Evolutionary conservation across 805 yeast genomes (phyloP).

Genomic region (Naumovozyma dairenensis): DNA sequence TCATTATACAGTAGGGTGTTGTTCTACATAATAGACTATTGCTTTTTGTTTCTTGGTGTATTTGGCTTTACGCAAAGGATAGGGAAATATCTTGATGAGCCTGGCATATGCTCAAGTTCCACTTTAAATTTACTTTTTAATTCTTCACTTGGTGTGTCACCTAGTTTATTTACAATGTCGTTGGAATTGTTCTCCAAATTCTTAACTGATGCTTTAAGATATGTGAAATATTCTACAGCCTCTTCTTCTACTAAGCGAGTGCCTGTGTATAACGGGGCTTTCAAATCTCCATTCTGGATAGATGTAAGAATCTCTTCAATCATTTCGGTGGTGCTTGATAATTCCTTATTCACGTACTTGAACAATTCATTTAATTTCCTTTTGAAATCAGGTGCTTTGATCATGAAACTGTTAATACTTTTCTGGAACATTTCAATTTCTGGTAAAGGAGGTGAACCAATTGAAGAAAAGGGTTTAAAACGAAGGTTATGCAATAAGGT

Average conservation of each 20-base stretch:
- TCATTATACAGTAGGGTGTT: no score
- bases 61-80: constrained; percentile 8
- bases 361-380: constrained; percentile 11
- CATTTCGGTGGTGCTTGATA: constrained; percentile 8
- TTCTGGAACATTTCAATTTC: constrained; percentile 27
- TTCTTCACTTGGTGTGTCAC: not conserved
- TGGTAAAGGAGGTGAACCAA: constrained; percentile 69
- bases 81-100: constrained; percentile 17
- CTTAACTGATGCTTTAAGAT: constrained; percentile 12
- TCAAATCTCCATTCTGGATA: constrained; percentile 17
- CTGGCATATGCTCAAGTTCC: constrained; percentile 4
- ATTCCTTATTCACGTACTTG: constrained; percentile 14
- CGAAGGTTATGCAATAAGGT: constrained; percentile 43
- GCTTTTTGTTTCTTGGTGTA: no score
- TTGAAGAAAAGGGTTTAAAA: constrained; percentile 69
- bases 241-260: constrained; percentile 23
- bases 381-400: constrained; percentile 13
- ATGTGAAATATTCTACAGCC: constrained; percentile 26
- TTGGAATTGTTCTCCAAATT: constrained; percentile 10
- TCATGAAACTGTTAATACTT: constrained; percentile 15
- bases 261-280: constrained; percentile 17
- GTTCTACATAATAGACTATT: no score
- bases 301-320: constrained; percentile 11
- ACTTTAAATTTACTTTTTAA: not conserved
- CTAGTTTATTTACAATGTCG: constrained; percentile 5